Conservation (phyloP, 192 early-diverging fungal species). For the Coemansia sp. region DNA sequence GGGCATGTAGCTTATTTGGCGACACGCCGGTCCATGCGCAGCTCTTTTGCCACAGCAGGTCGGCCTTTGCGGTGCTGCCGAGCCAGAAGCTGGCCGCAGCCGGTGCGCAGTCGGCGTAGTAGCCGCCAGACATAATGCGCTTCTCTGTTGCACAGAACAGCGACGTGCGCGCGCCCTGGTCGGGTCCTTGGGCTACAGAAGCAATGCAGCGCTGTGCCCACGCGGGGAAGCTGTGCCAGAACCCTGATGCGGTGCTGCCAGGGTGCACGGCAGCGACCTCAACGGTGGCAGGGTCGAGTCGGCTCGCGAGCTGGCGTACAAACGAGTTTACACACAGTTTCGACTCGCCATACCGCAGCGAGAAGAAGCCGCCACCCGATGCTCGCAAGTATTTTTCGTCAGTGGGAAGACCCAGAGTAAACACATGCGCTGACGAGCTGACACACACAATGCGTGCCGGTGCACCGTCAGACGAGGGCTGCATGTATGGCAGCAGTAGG, state of each 20-base stretch:
- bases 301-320: conserved; percentile 25
- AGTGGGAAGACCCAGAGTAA: conserved; percentile 48
- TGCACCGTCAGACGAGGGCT: conserved; percentile 1
- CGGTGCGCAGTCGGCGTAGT: conserved; percentile 43
- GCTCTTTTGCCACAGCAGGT: conserved; percentile 44
- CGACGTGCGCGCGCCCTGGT: conserved; percentile 41
- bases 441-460: conserved; percentile 46
- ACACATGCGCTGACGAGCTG: conserved; percentile 43
- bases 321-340: conserved; percentile 51
- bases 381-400: conserved; percentile 36
- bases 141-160: conserved; percentile 48
- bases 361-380: conserved; percentile 43
- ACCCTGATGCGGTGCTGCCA: conserved; percentile 45
- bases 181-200: conserved; percentile 38
- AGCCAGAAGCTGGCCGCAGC: conserved; percentile 41
- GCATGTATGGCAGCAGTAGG: conserved; percentile 32
- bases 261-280: conserved; percentile 41
- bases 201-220: conserved; percentile 45
- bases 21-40: conserved; percentile 47
- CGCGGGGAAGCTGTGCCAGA: conserved; percentile 38
- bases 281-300: conserved; percentile 16
- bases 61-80: conserved; percentile 14
- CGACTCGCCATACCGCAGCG: conserved; percentile 49
- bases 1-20: conserved; percentile 8
- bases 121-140: conserved; percentile 29